Evolutionary conservation across 2,329 filamentous ascomycete genomes (phyloP).

Genomic region (Niveomyces coronatus): DNA sequence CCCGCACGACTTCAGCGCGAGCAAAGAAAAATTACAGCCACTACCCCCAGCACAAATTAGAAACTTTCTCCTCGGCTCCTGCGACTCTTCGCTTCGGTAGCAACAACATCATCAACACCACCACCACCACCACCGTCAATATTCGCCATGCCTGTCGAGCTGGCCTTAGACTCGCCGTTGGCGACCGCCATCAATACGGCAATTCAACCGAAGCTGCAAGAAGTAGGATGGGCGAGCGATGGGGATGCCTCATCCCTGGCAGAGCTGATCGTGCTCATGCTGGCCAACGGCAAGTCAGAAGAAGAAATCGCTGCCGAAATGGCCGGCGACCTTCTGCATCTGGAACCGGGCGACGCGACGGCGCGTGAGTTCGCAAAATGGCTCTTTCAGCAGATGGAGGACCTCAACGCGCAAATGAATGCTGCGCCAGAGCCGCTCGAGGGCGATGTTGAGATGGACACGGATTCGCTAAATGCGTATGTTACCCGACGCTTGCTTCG

Average conservation of each 20-base stretch:
- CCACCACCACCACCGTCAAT: too few relatives aligned
- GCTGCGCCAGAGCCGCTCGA: constrained; percentile 25
- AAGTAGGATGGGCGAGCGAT: constrained; percentile 84
- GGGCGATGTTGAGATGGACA: constrained; percentile 45
- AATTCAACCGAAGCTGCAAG: constrained; percentile 83
- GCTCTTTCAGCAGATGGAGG: constrained; percentile 81
- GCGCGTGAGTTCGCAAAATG: constrained; percentile 79
- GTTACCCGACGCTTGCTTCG: constrained; percentile 27
- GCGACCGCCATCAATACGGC: constrained; percentile 72
- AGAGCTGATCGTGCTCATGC: constrained; percentile 96
- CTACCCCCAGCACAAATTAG: constrained; percentile 61
- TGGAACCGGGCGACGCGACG: constrained; percentile 72
- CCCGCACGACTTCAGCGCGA: too few relatives aligned
- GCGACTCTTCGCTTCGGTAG: constrained; percentile 4
- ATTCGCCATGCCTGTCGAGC: constrained; percentile 61
- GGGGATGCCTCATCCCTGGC: constrained; percentile 71
- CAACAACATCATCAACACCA: too few relatives aligned
- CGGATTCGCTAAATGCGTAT: constrained; percentile 57
- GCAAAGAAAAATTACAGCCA: too few relatives aligned
- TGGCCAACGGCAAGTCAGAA: constrained; percentile 88
- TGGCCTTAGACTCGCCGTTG: constrained; percentile 68
- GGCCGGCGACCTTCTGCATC: constrained; percentile 72
- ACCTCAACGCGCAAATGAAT: constrained; percentile 53
- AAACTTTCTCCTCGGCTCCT: constrained; percentile 18
- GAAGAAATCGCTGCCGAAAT: constrained; percentile 83